phyloP scores from a whole-genome alignment of 2,329 filamentous ascomycete species.

The Dendrostoma leiphaemia region DNA sequence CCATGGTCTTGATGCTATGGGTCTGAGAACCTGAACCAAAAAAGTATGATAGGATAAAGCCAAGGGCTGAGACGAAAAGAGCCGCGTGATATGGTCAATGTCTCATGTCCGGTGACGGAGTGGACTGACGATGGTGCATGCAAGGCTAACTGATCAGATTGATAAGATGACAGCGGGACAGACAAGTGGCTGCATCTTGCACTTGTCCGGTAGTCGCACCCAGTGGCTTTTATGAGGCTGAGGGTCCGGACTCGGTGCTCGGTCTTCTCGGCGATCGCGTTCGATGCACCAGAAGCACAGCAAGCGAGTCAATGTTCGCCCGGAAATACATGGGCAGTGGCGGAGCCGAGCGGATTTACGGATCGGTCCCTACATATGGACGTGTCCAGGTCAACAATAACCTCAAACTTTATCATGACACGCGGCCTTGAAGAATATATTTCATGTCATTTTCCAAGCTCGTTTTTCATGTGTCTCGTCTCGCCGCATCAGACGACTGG shows the following conservation, averaged over 20 bases:
- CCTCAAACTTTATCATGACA: too few species aligned
- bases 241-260: neutral
- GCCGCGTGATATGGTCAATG: conserved; percentile 6
- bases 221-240: neutral
- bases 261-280: neutral
- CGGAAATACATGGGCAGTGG: neutral
- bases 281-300: neutral
- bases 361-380: too few species aligned
- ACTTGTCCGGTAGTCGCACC: neutral
- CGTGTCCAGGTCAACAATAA: too few species aligned
- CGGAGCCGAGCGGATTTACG: neutral
- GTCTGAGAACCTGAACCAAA: neutral
- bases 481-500: too few species aligned
- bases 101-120: conserved; percentile 1
- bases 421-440: too few species aligned
- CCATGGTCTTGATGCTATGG: conserved; percentile 17
- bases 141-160: conserved; percentile 13
- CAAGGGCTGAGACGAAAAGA: neutral
- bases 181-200: neutral
- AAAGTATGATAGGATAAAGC: neutral
- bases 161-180: conserved; percentile 13
- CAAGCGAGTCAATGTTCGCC: neutral
- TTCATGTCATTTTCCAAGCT: too few species aligned
- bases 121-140: neutral
- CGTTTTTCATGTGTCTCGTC: too few species aligned